Evolutionary conservation across 2,329 filamentous ascomycete genomes (phyloP), one percentile per base, ranked within the genome.

Genomic region (Elsinoe fawcettii): DNA sequence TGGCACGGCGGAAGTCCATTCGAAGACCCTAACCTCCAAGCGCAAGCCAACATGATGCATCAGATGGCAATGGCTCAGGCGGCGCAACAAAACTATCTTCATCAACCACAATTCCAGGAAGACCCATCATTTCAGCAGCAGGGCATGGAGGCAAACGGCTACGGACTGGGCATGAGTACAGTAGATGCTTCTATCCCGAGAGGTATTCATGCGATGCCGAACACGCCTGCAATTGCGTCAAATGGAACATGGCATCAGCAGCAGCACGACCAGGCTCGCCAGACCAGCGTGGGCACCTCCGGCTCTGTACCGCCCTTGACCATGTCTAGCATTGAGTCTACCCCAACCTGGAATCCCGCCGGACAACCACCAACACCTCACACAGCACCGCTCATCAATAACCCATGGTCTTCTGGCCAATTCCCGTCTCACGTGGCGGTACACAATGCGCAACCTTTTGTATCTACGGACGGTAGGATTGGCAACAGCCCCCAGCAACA

Each of bases 51-150:
- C 16, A 37, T 37, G 30, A 53, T 53, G 49, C 49, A 39, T 12
- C 49, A 53, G 32, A 25, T 39, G 30, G 49, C 49, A 14, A 22
- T 53, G 49, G 18, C 49, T 11, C 49, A 53, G 20, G 49, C 49
- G 8, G 34, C 34, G 25, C 49, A 36, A 9, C 30, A 39, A 18
- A 39, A 30, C 32, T 34, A 53, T n/a, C 46, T 32, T 18, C 25
- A 32, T 18, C 30, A 51, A 18, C 46, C 46, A 22, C 46, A 51
- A 34, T 51, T 51, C 46, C 46, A 32, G 46, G 46, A 51, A 9
- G 27, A 51, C 18, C 12, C 25, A 3, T 12, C 27, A 12, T 25
- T 22, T 18, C 25, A 36, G 3, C 46, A 36, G 11, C 27, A 20
- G 8, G 41, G 23, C 27, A 36, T 36, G 16, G 27, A 51, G 32